Evolutionary conservation across 768 basidiomycete genomes (phyloP).

Genomic region (Lactarius deliciosus): DNA sequence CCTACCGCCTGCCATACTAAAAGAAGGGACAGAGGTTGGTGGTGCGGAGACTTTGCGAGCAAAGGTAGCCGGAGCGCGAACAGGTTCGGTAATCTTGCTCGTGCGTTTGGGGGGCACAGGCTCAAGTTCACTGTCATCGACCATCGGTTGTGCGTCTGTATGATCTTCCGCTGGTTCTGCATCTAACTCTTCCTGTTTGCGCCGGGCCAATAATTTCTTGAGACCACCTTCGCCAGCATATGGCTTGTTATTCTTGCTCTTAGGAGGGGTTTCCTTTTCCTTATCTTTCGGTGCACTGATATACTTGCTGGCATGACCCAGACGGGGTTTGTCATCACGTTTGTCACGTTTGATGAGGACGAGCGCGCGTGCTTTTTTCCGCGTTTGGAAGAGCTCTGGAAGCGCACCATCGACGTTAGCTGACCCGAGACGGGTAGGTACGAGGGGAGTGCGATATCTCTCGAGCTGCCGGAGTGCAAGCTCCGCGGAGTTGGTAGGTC

Average conservation of each 20-base stretch:
- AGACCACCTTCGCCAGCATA: slow-evolving; percentile 78
- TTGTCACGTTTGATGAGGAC: slow-evolving; percentile 64
- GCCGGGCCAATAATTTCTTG: slow-evolving; percentile 69
- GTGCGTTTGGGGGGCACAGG: slow-evolving; percentile 25
- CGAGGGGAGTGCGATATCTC: slow-evolving; percentile 74
- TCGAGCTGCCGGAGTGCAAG: slow-evolving; percentile 70
- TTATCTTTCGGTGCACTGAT: slow-evolving; percentile 31
- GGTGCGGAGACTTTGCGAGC: slow-evolving; percentile 37
- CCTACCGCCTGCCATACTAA: slow-evolving; percentile 16
- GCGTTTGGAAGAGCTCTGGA: slow-evolving; percentile 64
- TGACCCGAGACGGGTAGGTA: slow-evolving; percentile 57
- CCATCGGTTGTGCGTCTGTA: slow-evolving; percentile 36
- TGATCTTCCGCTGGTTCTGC: slow-evolving; percentile 40
- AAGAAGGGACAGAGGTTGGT: slow-evolving; percentile 11
- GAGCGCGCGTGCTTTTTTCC: slow-evolving; percentile 41
- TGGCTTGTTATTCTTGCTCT: slow-evolving; percentile 53
- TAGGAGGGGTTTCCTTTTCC: slow-evolving; percentile 35
- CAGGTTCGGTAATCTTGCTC: slow-evolving; percentile 32
- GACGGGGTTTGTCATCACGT: slow-evolving; percentile 44
- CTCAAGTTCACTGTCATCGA: slow-evolving; percentile 36
- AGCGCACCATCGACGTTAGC: slow-evolving; percentile 29
- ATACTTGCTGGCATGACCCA: slow-evolving; percentile 40
- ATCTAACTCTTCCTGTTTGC: slow-evolving; percentile 57
- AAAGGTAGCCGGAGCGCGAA: slow-evolving; percentile 31
- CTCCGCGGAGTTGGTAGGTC: slow-evolving; percentile 55